These are phyloP conservation scores for Radiomyces spectabilis DNA, from an alignment of 192 early-diverging fungal species.

Conservation along the genomic window DNA sequence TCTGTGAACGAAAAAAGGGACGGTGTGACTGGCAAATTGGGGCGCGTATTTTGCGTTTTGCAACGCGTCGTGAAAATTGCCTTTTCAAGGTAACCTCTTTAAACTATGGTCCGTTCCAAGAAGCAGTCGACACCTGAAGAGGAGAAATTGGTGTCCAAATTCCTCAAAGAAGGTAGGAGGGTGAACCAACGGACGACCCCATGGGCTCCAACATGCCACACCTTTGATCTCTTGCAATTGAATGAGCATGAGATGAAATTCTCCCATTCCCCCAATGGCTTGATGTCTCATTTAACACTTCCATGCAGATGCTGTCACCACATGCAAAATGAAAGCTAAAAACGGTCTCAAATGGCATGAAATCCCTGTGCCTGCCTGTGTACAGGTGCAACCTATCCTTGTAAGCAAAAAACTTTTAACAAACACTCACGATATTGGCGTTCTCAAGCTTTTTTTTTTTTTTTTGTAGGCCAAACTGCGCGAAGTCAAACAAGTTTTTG, in stretches of 20 bases:
- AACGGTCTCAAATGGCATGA: conserved; percentile 10
- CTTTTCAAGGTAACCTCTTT: no score
- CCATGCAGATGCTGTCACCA: neutral
- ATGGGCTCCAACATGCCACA: no score
- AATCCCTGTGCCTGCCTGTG: conserved; percentile 7
- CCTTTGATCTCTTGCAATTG: neutral
- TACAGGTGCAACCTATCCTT: conserved; percentile 17
- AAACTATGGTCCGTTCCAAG: conserved; percentile 1
- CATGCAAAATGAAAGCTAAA: neutral
- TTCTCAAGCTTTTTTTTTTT: neutral
- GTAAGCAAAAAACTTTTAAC: conserved; percentile 6
- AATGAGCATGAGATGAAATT: neutral
- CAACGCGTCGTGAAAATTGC: no score
- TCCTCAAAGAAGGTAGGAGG: conserved; percentile 23
- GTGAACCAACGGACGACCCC: no score
- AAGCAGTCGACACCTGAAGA: conserved; percentile 9
- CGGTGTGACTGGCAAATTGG: no score
- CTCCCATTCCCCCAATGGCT: neutral
- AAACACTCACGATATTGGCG: neutral
- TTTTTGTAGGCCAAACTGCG: conserved; percentile 9
- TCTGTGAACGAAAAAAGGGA: no score
- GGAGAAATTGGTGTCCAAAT: conserved; percentile 17
- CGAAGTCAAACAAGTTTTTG: conserved; percentile 1
- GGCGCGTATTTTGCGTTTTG: no score
- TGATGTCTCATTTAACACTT: neutral